phyloP scores from a whole-genome alignment of 768 basidiomycete species.

The Clavaria fumosa region DNA sequence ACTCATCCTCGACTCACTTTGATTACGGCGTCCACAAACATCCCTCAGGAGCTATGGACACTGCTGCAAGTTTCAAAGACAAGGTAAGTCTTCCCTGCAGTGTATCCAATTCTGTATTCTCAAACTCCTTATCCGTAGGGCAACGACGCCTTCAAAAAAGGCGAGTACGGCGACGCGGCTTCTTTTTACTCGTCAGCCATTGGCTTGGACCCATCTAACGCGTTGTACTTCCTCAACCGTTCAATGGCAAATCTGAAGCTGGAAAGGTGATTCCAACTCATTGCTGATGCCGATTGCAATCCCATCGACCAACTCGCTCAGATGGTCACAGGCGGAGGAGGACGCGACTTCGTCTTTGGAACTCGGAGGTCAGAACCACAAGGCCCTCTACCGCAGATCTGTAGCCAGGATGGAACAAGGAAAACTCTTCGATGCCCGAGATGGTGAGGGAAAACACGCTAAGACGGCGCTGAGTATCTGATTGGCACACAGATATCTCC shows the following conservation, averaged over 20 bases:
- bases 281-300: neutral
- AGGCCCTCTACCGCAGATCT: neutral
- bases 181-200: neutral
- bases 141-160: neutral
- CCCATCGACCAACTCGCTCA: neutral
- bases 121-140: neutral
- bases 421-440: neutral
- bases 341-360: neutral
- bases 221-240: neutral
- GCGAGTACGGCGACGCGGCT: neutral
- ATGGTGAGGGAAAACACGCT: too few relatives aligned
- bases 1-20: too few relatives aligned
- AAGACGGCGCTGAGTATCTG: too few relatives aligned
- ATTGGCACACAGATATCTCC: too few relatives aligned
- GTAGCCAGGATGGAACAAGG: neutral
- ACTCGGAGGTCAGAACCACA: neutral
- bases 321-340: neutral
- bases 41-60: too few relatives aligned
- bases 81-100: neutral
- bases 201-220: neutral
- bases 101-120: neutral
- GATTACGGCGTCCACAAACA: too few relatives aligned
- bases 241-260: slow-evolving; percentile 1
- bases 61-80: neutral
- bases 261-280: neutral